These are phyloP conservation scores for Metarhizium robertsii DNA, from an alignment of 2,329 filamentous ascomycete species.

Conservation along the genomic window DNA sequence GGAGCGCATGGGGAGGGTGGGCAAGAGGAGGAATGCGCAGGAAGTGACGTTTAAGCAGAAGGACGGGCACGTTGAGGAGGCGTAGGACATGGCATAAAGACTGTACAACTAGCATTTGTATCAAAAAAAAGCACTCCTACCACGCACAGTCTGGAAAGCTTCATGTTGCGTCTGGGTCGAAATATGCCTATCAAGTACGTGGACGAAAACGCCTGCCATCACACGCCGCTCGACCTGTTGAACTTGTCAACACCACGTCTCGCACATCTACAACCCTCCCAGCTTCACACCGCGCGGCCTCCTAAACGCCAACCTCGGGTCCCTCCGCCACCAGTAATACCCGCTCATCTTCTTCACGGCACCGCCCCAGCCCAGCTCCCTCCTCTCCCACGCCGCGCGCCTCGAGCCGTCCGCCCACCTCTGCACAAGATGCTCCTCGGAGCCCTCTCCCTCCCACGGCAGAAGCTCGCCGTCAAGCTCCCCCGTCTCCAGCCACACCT, in stretches of 20 bases:
- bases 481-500: too few relatives aligned
- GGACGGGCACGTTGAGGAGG: not conserved
- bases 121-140: not conserved
- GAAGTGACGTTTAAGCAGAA: conserved; percentile 1
- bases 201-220: too few relatives aligned
- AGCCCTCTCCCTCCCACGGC: too few relatives aligned
- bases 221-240: not conserved
- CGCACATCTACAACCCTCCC: conserved; percentile 4
- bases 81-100: not conserved
- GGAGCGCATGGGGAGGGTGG: conserved; percentile 45
- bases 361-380: not conserved
- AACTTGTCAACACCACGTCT: not conserved
- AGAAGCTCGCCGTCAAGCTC: too few relatives aligned
- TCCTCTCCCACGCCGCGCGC: too few relatives aligned
- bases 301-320: conserved; percentile 15
- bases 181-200: too few relatives aligned
- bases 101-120: not conserved
- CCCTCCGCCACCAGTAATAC: conserved; percentile 21
- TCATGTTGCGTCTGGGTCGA: too few relatives aligned
- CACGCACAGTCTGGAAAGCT: not conserved
- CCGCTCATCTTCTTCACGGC: conserved; percentile 30
- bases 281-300: conserved; percentile 10
- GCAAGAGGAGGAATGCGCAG: conserved; percentile 14
- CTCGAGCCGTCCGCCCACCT: too few relatives aligned
- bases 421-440: too few relatives aligned